These are phyloP conservation scores for Penicillium sp. DNA, from an alignment of 2,329 filamentous ascomycete genomes.

Conservation along the genomic window DNA sequence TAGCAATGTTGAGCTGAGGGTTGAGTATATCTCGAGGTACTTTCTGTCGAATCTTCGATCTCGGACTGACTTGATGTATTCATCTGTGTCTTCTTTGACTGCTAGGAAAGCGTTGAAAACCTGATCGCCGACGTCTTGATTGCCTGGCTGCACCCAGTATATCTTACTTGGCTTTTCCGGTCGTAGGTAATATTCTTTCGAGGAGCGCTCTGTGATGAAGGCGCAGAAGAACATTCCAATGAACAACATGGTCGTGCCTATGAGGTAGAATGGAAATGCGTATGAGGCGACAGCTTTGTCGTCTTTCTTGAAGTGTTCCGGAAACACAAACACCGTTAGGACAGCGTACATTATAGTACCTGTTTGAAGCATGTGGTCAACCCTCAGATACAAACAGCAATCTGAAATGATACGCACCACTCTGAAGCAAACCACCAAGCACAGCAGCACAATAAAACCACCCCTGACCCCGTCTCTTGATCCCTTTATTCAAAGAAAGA, in stretches of 20 bases:
- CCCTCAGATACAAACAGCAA: background rate
- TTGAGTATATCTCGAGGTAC: slow-evolving; percentile 20
- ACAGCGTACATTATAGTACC: slow-evolving; percentile 31
- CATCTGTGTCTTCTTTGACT: slow-evolving; percentile 22
- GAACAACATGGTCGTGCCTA: slow-evolving; percentile 35
- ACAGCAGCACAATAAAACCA: slow-evolving; percentile 35
- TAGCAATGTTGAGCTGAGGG: slow-evolving; percentile 28
- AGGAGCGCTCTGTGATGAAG: slow-evolving; percentile 36
- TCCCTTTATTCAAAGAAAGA: slow-evolving; percentile 39
- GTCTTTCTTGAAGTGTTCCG: slow-evolving; percentile 28
- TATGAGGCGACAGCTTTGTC: slow-evolving; percentile 28
- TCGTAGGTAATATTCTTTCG: slow-evolving; percentile 27
- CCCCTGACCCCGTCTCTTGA: slow-evolving; percentile 25
- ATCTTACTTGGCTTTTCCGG: slow-evolving; percentile 30
- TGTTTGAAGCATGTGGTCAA: background rate
- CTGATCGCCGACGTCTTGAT: slow-evolving; percentile 41
- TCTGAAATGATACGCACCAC: slow-evolving; percentile 21
- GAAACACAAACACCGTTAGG: slow-evolving; percentile 32
- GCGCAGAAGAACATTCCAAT: slow-evolving; percentile 39
- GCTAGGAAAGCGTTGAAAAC: slow-evolving; percentile 40
- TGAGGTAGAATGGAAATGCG: slow-evolving; percentile 36
- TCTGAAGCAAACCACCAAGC: slow-evolving; percentile 30
- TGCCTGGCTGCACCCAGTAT: slow-evolving; percentile 43
- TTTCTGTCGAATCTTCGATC: slow-evolving; percentile 13
- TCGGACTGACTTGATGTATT: slow-evolving; percentile 33